Evolutionary conservation across 441 rosid genomes (phyloP).

Genomic region (Populus hybrid): DNA sequence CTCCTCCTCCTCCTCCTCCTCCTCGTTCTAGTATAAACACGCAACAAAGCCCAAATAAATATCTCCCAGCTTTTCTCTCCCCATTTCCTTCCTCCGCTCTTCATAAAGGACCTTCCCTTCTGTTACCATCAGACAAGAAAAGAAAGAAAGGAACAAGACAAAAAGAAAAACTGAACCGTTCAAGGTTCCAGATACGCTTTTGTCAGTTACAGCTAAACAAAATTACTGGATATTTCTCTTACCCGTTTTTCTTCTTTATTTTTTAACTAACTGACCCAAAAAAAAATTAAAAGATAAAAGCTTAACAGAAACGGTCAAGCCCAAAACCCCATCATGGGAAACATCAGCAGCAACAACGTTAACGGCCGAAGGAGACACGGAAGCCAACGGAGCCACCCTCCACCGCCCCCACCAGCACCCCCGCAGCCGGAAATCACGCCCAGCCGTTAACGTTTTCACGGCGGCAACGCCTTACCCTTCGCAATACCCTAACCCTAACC

Average conservation of each 20-base stretch:
- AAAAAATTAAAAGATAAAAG: not conserved
- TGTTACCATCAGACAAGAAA: not conserved
- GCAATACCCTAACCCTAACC: constrained; percentile 49
- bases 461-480: constrained; percentile 82
- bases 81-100: not conserved
- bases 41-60: not conserved
- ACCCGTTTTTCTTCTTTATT: not conserved
- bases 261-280: not conserved
- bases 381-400: constrained; percentile 36
- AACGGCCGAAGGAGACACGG: constrained; percentile 52
- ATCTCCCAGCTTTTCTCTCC: not conserved
- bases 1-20: not conserved
- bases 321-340: constrained; percentile 48
- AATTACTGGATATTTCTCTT: not conserved
- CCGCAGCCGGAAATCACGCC: constrained; percentile 61
- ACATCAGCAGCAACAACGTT: constrained; percentile 47
- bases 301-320: not conserved
- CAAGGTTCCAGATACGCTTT: not conserved
- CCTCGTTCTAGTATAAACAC: not conserved
- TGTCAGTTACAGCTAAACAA: not conserved
- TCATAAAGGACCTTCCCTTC: not conserved
- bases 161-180: not conserved
- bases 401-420: constrained; percentile 50
- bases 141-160: too few relatives aligned
- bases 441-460: constrained; percentile 70